Evolutionary conservation across 23 red algal genomes (phyloP).

Genomic region (Gracilaria gracilis): DNA sequence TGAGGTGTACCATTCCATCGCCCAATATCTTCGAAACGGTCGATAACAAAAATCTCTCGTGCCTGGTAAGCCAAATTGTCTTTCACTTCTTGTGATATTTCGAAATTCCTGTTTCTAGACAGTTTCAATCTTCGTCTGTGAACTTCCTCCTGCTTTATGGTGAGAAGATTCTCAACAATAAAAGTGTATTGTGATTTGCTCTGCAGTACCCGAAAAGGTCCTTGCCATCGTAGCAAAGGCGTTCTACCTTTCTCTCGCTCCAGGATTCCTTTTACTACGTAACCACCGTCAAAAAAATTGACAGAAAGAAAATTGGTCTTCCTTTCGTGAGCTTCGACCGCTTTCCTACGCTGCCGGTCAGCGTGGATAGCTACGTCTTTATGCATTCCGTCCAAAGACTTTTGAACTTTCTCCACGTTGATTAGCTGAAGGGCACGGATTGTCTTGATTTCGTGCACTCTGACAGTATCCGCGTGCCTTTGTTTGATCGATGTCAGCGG

Average conservation of each 20-base stretch:
- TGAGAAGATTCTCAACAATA: background rate
- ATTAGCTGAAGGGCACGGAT: background rate
- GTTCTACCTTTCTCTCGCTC: background rate
- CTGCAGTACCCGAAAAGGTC: background rate
- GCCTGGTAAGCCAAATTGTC: background rate
- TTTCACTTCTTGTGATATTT: background rate
- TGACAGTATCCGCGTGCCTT: background rate
- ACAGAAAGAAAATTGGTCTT: background rate
- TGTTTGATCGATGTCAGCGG: background rate
- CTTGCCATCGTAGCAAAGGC: background rate
- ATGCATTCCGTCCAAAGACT: background rate
- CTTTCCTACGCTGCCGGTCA: background rate
- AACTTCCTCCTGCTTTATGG: background rate
- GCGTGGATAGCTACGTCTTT: background rate
- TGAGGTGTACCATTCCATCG: background rate
- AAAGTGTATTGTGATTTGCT: conserved; percentile 29
- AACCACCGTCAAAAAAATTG: conserved; percentile 29
- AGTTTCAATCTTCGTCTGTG: conserved; percentile 7
- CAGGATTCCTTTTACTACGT: background rate
- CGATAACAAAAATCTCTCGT: conserved; percentile 13
- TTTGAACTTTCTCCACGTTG: background rate
- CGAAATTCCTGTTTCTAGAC: background rate
- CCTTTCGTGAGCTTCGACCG: conserved; percentile 20
- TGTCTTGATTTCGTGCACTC: background rate
- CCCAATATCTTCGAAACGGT: background rate